Percentiles rank a stretch among this genome's conserved stretches.
These are phyloP conservation scores for Coniochaeta sp. DNA, from an alignment of 2,329 filamentous ascomycete species.

Conservation along the genomic window DNA sequence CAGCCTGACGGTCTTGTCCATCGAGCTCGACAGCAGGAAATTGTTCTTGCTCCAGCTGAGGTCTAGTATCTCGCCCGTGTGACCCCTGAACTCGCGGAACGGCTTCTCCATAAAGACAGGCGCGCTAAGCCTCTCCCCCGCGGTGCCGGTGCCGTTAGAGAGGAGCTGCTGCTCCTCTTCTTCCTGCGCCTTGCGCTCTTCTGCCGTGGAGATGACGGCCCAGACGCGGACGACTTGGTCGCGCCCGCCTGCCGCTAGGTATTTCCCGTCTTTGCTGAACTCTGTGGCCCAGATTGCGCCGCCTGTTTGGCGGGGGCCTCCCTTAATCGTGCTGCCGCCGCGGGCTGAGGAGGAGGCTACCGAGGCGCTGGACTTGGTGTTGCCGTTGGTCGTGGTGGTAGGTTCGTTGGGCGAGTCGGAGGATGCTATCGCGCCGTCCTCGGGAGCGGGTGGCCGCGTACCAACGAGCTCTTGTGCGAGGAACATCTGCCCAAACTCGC, in stretches of 20 bases:
- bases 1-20: slow-evolving; percentile 93
- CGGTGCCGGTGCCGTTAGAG: slow-evolving; percentile 34
- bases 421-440: slow-evolving; percentile 11
- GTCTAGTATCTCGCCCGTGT: slow-evolving; percentile 80
- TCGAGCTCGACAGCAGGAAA: slow-evolving; percentile 89
- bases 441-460: slow-evolving; percentile 36
- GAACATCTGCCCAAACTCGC: slow-evolving; percentile 82
- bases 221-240: slow-evolving; percentile 82
- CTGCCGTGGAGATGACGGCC: slow-evolving; percentile 75
- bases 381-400: neutral
- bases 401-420: slow-evolving; percentile 11
- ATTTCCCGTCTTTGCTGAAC: slow-evolving; percentile 87
- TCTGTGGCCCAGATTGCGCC: slow-evolving; percentile 87
- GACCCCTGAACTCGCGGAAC: slow-evolving; percentile 71
- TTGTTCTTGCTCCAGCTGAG: slow-evolving; percentile 99
- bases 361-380: slow-evolving; percentile 11
- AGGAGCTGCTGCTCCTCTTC: slow-evolving; percentile 64
- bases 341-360: slow-evolving; percentile 18
- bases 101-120: slow-evolving; percentile 83
- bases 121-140: slow-evolving; percentile 68
- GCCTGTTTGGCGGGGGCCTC: slow-evolving; percentile 35
- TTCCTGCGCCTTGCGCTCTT: slow-evolving; percentile 70
- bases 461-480: slow-evolving; percentile 82
- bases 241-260: slow-evolving; percentile 85
- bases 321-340: slow-evolving; percentile 27